Conservation (phyloP, 768 basidiomycete genomes). For the Lentinula guzmanii region DNA sequence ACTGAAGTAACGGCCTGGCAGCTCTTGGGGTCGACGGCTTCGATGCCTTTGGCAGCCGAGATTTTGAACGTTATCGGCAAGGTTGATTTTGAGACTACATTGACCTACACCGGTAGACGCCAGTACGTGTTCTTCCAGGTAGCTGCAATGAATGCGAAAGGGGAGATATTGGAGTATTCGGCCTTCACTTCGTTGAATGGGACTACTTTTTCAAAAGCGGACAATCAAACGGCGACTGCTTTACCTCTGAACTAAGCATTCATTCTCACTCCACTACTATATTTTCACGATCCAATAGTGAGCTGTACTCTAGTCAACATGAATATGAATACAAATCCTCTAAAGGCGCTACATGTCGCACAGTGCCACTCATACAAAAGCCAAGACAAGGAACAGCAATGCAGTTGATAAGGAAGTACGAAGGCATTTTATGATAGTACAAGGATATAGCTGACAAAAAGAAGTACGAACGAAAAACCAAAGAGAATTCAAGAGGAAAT, state of each 20-base stretch:
- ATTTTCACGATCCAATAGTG: too few relatives aligned
- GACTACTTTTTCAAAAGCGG: neutral
- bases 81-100: conserved; percentile 12
- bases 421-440: neutral
- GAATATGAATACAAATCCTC: neutral
- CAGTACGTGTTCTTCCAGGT: neutral
- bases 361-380: neutral
- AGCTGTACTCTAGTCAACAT: too few relatives aligned
- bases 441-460: neutral
- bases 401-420: neutral
- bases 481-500: neutral
- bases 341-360: neutral
- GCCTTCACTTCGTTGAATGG: neutral
- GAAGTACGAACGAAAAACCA: neutral
- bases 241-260: neutral
- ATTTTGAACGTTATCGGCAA: neutral
- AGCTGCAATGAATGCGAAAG: neutral
- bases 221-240: neutral
- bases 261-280: too few relatives aligned
- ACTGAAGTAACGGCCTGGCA: conserved; percentile 3
- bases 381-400: neutral
- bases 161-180: neutral
- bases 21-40: conserved; percentile 5
- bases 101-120: neutral
- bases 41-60: neutral